Conservation (phyloP, 345 rosid genomes). For the Raphanus raphanistrum region DNA sequence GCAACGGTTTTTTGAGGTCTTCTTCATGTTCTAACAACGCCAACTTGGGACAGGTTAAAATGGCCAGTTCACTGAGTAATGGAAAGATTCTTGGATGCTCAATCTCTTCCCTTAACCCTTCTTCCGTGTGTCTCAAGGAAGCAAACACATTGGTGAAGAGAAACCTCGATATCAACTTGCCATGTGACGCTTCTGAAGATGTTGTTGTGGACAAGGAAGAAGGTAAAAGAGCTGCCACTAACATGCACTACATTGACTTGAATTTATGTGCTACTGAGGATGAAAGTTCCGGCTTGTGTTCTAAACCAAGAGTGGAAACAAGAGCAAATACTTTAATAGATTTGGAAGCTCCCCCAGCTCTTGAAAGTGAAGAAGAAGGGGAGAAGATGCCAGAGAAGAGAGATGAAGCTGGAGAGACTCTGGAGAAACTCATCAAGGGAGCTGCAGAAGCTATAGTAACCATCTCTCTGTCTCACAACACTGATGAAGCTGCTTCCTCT, state of each 20-base stretch:
- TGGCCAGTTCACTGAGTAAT: conserved; percentile 39
- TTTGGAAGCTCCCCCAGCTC: conserved; percentile 71
- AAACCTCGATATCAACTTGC: conserved; percentile 76
- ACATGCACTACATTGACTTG: conserved; percentile 66
- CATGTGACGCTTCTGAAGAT: conserved; percentile 60
- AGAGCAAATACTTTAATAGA: conserved; percentile 55
- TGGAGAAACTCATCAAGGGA: conserved; percentile 48
- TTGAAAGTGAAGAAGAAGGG: conserved; percentile 44
- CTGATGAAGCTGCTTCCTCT: conserved; percentile 48
- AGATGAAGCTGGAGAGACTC: conserved; percentile 36
- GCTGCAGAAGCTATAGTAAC: conserved; percentile 85
- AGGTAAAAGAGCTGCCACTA: conserved; percentile 38
- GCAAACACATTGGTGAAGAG: conserved; percentile 46
- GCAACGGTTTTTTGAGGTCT: conserved; percentile 40
- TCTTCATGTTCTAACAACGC: conserved; percentile 43
- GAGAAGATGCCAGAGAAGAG: conserved; percentile 42
- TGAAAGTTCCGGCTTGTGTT: conserved; percentile 50
- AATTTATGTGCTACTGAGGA: conserved; percentile 64
- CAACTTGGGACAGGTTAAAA: conserved; percentile 41
- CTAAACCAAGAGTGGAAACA: conserved; percentile 35
- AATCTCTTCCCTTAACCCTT: conserved; percentile 43
- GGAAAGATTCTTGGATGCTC: conserved; percentile 62
- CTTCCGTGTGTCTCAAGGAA: conserved; percentile 39
- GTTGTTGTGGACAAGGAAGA: conserved; percentile 41
- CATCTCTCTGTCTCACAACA: conserved; percentile 51